Conservation (phyloP, 2,329 filamentous ascomycete genomes). For the Thelonectria discophora region DNA sequence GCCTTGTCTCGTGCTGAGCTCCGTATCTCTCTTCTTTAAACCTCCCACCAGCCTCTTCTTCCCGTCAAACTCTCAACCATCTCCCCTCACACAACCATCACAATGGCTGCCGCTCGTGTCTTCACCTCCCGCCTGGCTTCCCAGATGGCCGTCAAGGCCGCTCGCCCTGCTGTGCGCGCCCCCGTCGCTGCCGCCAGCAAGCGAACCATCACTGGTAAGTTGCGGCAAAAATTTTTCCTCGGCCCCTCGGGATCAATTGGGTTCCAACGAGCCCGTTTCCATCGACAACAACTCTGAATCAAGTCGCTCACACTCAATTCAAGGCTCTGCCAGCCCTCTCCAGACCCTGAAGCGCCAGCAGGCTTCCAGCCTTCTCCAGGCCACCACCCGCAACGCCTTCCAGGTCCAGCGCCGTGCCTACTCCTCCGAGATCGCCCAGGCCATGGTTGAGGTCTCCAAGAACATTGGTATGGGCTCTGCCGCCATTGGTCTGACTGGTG, state of each 20-base stretch:
- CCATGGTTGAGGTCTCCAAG: conserved; percentile 90
- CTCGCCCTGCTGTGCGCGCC: conserved; percentile 76
- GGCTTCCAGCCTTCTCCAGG: conserved; percentile 71
- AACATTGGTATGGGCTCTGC: conserved; percentile 90
- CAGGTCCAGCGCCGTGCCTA: conserved; percentile 76
- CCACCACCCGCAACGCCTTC: conserved; percentile 72
- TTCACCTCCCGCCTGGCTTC: conserved; percentile 80
- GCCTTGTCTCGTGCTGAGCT: conserved; percentile 47
- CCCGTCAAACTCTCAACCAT: conserved; percentile 43
- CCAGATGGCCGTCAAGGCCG: conserved; percentile 80
- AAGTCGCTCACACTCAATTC: conserved; percentile 46
- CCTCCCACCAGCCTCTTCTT: conserved; percentile 45
- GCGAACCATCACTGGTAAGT: conserved; percentile 80
- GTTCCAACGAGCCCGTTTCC: conserved; percentile 39
- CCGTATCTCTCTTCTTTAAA: conserved; percentile 48
- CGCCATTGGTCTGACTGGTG: conserved; percentile 91
- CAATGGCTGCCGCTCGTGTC: conserved; percentile 84
- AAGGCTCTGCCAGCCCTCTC: conserved; percentile 70
- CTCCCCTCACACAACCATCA: conserved; percentile 61
- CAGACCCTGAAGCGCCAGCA: conserved; percentile 81
- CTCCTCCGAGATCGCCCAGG: conserved; percentile 88
- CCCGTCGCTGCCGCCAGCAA: conserved; percentile 72
- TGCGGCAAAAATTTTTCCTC: conserved; percentile 46
- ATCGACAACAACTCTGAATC: conserved; percentile 43
- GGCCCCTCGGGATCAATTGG: conserved; percentile 41